A percentile compares a stretch with the other conserved stretches of the same genome.
Evolutionary conservation across 1,284 basidiomycete genomes (phyloP).

Genomic region (Ustilago hordei): DNA sequence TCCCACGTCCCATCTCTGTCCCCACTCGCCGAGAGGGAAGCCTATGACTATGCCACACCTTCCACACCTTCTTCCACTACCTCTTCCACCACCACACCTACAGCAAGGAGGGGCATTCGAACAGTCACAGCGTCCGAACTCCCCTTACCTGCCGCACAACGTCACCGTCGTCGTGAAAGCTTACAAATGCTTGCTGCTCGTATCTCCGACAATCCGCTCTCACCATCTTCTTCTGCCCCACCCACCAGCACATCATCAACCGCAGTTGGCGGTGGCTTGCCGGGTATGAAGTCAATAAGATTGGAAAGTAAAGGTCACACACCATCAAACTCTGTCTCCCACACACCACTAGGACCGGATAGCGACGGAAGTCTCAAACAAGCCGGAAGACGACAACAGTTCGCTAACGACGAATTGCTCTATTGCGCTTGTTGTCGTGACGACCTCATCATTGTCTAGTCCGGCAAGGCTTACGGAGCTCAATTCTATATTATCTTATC

Average conservation of each 20-base stretch:
- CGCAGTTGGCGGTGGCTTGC: background rate
- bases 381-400: slow-evolving; percentile 32
- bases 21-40: slow-evolving; percentile 41
- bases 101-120: slow-evolving; percentile 36
- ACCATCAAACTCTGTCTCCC: slow-evolving; percentile 26
- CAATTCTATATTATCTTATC: background rate
- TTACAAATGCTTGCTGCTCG: slow-evolving; percentile 51
- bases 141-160: slow-evolving; percentile 34
- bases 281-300: slow-evolving; percentile 17
- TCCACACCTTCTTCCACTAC: background rate
- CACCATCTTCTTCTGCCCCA: background rate
- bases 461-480: background rate
- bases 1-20: slow-evolving; percentile 43
- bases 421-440: slow-evolving; percentile 52
- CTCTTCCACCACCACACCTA: background rate
- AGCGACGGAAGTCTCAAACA: background rate
- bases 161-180: slow-evolving; percentile 36
- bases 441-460: slow-evolving; percentile 51
- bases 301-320: slow-evolving; percentile 37
- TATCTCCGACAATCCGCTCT: slow-evolving; percentile 15
- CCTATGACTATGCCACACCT: slow-evolving; percentile 12
- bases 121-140: slow-evolving; percentile 39
- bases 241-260: background rate
- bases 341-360: slow-evolving; percentile 14
- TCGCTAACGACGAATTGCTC: slow-evolving; percentile 50